Evolutionary conservation across 2,329 filamentous ascomycete species (phyloP), one percentile per base, ranked within the genome.

Genomic region (Aspergillus sp.): DNA sequence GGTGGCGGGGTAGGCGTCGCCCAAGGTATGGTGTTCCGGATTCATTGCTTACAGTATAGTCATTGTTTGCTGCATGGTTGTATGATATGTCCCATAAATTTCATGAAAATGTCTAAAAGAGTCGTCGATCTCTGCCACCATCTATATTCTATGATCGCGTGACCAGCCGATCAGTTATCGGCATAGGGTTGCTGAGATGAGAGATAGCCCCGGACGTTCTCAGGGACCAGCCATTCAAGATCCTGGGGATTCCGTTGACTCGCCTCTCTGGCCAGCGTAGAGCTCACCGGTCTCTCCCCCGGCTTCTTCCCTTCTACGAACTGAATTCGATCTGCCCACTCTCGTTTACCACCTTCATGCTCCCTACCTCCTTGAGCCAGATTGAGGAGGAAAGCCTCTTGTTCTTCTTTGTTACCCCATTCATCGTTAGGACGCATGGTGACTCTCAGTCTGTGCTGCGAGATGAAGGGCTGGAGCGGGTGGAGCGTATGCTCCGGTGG

Each of bases 241-340:
- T 64, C 59, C 6, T 59, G 48, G 19, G 52, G 50, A 33, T 61
- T 58, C 12, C 53, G 49, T 27, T 59, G 49, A 7, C 61, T 56
- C 6, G 66, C 67, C 44, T 67, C 58, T 9, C 70, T 63, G 4
- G 68, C 69, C 37, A 52, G 64, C 1, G 70, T 73, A 27, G 69
- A 72, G 54, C 70, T 73, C 30, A 73, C 63, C 3, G 64, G 54
- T 7, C 51, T 50, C n/a, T 65, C 61, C 3, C 54, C 64, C 0
- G 57, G 50, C 28, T 58, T 60, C 39, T 58, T 66, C 6, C 67
- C 68, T 35, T 70, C 60, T 7, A 69, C 67, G 26, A 73, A 52
- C 40, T 67, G 59, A 12, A 73, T 70, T 11, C 59, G 61, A 19
- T 67, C 43, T 7, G 65, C 67, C 70, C 70, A 73, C 56, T 71